Evolutionary conservation across 352 stramenopile species (phyloP).

Genomic region (Phytophthora crassamura): DNA sequence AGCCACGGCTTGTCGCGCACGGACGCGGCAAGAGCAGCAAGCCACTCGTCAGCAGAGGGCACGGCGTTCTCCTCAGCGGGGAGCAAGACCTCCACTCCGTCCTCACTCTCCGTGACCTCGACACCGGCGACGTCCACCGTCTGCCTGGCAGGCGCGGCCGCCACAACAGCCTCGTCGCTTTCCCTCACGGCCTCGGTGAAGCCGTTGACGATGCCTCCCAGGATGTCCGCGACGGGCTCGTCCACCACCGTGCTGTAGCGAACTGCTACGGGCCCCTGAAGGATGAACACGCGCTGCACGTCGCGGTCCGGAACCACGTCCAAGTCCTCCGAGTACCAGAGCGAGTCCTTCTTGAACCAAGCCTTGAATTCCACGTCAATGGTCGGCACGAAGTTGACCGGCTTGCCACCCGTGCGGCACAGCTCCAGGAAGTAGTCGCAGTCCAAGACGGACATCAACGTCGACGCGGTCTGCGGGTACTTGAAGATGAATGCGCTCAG

Average conservation of each 20-base stretch:
- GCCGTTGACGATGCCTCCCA: constrained; percentile 64
- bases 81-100: constrained; percentile 39
- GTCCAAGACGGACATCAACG: constrained; percentile 75
- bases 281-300: constrained; percentile 83
- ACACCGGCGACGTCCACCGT: constrained; percentile 34
- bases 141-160: constrained; percentile 5
- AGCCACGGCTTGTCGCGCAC: constrained; percentile 62
- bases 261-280: constrained; percentile 84
- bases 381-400: constrained; percentile 87
- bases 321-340: constrained; percentile 92
- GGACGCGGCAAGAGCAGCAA: constrained; percentile 43
- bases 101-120: constrained; percentile 32
- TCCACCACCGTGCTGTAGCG: constrained; percentile 77
- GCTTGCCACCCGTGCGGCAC: constrained; percentile 84
- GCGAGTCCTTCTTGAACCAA: constrained; percentile 92
- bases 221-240: constrained; percentile 83
- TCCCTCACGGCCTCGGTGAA: constrained; percentile 56
- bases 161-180: constrained; percentile 13
- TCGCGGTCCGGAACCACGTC: constrained; percentile 81
- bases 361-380: constrained; percentile 85
- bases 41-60: constrained; percentile 48
- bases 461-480: constrained; percentile 59
- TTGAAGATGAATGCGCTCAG: constrained; percentile 57
- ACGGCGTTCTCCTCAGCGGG: constrained; percentile 28
- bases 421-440: constrained; percentile 86